These are phyloP conservation scores for Populus pruinosa DNA, from an alignment of 345 rosid genomes.

Conservation along the genomic window DNA sequence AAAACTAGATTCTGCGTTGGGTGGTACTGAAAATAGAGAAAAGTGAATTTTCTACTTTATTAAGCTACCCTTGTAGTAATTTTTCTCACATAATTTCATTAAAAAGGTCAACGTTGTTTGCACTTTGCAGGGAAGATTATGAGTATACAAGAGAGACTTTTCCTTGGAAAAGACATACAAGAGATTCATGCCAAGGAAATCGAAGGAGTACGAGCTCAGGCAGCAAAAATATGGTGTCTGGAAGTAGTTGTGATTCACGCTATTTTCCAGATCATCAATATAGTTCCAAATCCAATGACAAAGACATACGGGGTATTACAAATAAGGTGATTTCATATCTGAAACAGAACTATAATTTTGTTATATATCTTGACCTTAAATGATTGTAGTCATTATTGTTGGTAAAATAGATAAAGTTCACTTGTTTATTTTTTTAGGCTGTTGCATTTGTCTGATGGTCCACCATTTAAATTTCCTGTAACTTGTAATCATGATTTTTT, in stretches of 20 bases:
- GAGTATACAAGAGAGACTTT: constrained; percentile 52
- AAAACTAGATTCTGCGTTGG: background rate
- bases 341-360: background rate
- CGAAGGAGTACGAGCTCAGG: constrained; percentile 41
- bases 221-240: constrained; percentile 34
- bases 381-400: constrained; percentile 1
- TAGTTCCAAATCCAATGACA: constrained; percentile 43
- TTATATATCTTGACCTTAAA: background rate
- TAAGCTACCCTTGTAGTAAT: background rate
- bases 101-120: constrained; percentile 18
- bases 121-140: constrained; percentile 64
- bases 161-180: constrained; percentile 77
- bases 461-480: background rate
- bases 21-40: background rate
- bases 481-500: background rate
- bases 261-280: constrained; percentile 44
- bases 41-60: background rate
- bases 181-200: constrained; percentile 40
- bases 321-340: constrained; percentile 51
- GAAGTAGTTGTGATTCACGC: constrained; percentile 40
- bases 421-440: background rate
- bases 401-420: background rate
- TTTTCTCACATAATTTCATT: background rate
- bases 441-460: constrained; percentile 3
- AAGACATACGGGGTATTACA: constrained; percentile 28